phyloP scores from a whole-genome alignment of 2,329 filamentous ascomycete genomes.

The Didymosphaeria variabile region DNA sequence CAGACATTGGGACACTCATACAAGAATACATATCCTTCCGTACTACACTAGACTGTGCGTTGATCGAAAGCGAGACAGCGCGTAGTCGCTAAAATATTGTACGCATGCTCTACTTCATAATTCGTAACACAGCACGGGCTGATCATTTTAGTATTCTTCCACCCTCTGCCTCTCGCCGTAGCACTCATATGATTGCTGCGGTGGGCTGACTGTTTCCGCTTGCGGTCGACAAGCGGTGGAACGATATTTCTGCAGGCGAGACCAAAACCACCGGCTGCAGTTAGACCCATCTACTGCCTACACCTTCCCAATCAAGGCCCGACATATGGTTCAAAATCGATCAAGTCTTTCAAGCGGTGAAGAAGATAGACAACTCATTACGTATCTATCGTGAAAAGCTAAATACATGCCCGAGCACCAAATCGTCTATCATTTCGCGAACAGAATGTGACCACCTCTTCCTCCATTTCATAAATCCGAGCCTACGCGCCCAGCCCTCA shows the following conservation, averaged over 20 bases:
- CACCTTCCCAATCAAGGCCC: conserved; percentile 12
- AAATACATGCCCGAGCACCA: conserved; percentile 46
- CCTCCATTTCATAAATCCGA: conserved; percentile 15
- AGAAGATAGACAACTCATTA: conserved; percentile 34
- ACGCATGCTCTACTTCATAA: no score
- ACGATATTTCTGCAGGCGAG: neutral
- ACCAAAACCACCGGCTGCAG: neutral
- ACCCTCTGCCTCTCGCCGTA: no score
- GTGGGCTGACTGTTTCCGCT: neutral
- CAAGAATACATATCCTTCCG: no score
- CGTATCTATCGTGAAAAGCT: conserved; percentile 38
- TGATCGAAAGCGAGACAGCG: no score
- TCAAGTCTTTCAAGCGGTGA: conserved; percentile 12
- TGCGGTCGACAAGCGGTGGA: conserved; percentile 3
- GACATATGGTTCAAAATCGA: neutral
- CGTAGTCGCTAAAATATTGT: no score
- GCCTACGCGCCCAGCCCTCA: conserved; percentile 17
- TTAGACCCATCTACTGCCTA: neutral
- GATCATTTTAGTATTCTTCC: no score
- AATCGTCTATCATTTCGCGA: conserved; percentile 38
- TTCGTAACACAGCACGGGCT: no score
- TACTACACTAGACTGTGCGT: no score
- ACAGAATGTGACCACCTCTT: conserved; percentile 21
- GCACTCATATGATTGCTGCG: no score
- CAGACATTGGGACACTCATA: no score